Percentiles rank a stretch among this genome's conserved stretches.
Evolutionary conservation across 192 early-diverging fungal species (phyloP).

Genomic region (Rhizoclosmatium sp.): DNA sequence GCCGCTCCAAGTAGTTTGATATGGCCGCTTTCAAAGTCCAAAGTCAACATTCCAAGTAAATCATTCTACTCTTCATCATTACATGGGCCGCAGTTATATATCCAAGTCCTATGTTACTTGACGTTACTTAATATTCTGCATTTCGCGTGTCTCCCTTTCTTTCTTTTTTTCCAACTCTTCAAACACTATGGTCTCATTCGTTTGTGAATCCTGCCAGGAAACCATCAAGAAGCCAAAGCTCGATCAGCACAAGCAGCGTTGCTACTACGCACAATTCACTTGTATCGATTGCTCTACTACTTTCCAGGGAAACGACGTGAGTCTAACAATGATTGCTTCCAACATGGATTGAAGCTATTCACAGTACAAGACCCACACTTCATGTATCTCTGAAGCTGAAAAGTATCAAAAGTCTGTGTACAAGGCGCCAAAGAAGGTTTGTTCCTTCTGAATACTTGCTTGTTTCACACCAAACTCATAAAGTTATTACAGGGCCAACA

Average conservation of each 20-base stretch:
- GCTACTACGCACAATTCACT: slow-evolving; percentile 81
- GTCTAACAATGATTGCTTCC: neutral
- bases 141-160: neutral
- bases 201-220: slow-evolving; percentile 62
- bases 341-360: no score
- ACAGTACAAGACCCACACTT: slow-evolving; percentile 81
- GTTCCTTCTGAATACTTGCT: neutral
- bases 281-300: slow-evolving; percentile 92
- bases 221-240: slow-evolving; percentile 96
- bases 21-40: no score
- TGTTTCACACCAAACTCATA: slow-evolving; percentile 13
- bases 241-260: slow-evolving; percentile 83
- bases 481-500: neutral
- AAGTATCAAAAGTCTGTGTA: slow-evolving; percentile 91
- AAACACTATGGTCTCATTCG: slow-evolving; percentile 34
- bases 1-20: no score
- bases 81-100: no score
- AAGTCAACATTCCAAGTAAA: no score
- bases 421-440: slow-evolving; percentile 75
- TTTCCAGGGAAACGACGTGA: slow-evolving; percentile 72
- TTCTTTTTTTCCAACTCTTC: slow-evolving; percentile 17
- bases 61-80: no score
- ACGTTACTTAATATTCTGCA: no score
- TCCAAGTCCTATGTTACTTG: no score
- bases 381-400: slow-evolving; percentile 92